Conservation (phyloP, 2,329 filamentous ascomycete species). For the Alternaria sp. region DNA sequence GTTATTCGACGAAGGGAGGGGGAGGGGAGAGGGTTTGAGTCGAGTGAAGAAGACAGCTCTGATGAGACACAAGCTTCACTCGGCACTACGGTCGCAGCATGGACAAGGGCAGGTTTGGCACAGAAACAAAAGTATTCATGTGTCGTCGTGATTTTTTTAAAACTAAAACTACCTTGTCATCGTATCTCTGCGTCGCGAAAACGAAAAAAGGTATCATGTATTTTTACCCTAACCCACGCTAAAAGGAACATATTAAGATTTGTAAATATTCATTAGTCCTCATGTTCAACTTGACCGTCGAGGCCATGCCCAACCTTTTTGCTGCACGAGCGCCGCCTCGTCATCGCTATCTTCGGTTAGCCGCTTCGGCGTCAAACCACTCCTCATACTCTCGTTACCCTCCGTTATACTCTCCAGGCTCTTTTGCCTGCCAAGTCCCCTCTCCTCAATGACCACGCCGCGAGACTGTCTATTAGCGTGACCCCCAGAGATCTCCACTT, state of each 20-base stretch:
- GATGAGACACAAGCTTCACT: neutral
- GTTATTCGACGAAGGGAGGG: neutral
- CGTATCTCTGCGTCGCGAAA: neutral
- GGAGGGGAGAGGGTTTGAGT: neutral
- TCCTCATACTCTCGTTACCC: slow-evolving; percentile 36
- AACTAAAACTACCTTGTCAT: neutral
- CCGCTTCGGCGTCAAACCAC: slow-evolving; percentile 25
- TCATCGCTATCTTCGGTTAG: slow-evolving; percentile 33
- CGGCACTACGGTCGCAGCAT: neutral
- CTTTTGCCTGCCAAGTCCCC: slow-evolving; percentile 20
- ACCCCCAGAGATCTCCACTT: slow-evolving; percentile 22
- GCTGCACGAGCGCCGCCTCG: slow-evolving; percentile 33
- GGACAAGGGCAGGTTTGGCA: neutral
- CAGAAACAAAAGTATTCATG: neutral
- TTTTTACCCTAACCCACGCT: neutral
- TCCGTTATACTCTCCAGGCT: slow-evolving; percentile 38
- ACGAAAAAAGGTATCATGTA: neutral
- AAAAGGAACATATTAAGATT: neutral
- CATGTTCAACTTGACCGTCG: slow-evolving; percentile 10
- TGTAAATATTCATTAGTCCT: neutral
- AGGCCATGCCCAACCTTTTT: slow-evolving; percentile 17
- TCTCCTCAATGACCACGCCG: slow-evolving; percentile 21
- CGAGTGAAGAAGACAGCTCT: neutral
- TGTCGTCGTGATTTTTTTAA: neutral
- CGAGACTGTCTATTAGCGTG: slow-evolving; percentile 16